A percentile compares a stretch with the other conserved stretches of the same genome.
These are phyloP conservation scores for Moringa oleifera DNA, from an alignment of 345 rosid species.

Conservation along the genomic window DNA sequence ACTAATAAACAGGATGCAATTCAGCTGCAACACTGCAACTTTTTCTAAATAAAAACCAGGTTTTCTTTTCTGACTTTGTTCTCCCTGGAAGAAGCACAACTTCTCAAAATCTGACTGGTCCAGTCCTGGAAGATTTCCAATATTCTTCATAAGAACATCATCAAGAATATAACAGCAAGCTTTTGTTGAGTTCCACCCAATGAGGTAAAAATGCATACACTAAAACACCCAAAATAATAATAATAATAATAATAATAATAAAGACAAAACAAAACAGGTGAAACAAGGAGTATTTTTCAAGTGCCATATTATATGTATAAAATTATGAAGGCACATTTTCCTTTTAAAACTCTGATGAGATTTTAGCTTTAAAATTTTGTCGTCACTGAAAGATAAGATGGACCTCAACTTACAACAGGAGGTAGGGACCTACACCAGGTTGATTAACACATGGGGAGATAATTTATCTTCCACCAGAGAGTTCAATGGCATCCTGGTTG, in stretches of 20 bases:
- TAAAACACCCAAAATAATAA: neutral
- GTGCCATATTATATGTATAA: neutral
- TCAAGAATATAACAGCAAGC: too few relatives aligned
- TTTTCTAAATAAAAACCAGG: too few relatives aligned
- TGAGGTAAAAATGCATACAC: neutral
- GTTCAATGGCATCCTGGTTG: constrained; percentile 79
- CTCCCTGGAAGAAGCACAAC: too few relatives aligned
- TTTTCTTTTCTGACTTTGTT: too few relatives aligned
- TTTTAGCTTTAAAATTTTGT: neutral
- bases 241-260: too few relatives aligned
- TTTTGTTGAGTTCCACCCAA: too few relatives aligned
- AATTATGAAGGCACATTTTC: neutral
- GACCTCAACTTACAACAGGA: neutral
- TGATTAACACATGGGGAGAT: neutral
- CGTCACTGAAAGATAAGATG: neutral
- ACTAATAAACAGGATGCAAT: too few relatives aligned
- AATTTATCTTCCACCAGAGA: constrained; percentile 82
- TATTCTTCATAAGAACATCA: too few relatives aligned
- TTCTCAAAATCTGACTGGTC: too few relatives aligned
- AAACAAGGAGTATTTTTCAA: neutral
- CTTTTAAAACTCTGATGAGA: neutral
- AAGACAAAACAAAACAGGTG: neutral
- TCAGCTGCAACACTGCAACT: too few relatives aligned
- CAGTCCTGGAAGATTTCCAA: too few relatives aligned
- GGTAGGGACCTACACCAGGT: neutral